Evolutionary conservation across 371 early-diverging fungal genomes (phyloP).

Genomic region (Mucor velutinosus): DNA sequence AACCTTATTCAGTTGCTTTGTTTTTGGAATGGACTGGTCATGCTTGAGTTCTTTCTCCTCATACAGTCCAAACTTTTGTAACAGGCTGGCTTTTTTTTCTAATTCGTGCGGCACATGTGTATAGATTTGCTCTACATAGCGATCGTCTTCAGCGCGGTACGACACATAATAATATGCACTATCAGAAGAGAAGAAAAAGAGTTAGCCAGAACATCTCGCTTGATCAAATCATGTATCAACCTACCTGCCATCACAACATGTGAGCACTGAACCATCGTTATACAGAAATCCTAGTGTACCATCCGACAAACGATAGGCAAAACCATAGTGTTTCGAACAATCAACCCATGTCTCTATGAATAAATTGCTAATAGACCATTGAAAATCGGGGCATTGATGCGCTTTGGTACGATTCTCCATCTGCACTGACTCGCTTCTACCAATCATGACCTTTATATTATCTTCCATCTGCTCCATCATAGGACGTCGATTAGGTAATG

Average conservation of each 20-base stretch:
- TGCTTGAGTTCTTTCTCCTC: slow-evolving; percentile 11
- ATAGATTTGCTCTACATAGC: slow-evolving; percentile 26
- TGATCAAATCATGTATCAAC: neutral
- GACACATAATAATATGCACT: slow-evolving; percentile 10
- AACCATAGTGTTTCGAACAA: slow-evolving; percentile 74
- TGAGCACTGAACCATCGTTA: slow-evolving; percentile 78
- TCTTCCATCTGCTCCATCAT: slow-evolving; percentile 22
- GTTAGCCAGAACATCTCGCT: neutral
- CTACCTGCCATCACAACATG: slow-evolving; percentile 53
- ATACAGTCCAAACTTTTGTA: slow-evolving; percentile 5
- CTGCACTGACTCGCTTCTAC: neutral
- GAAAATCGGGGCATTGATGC: neutral
- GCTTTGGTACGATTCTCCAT: neutral
- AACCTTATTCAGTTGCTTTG: slow-evolving; percentile 20
- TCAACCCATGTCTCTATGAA: slow-evolving; percentile 83
- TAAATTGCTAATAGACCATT: slow-evolving; percentile 27
- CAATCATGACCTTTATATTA: slow-evolving; percentile 15
- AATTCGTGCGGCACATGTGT: slow-evolving; percentile 7
- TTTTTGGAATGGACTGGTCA: slow-evolving; percentile 19
- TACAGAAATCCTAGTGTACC: slow-evolving; percentile 83
- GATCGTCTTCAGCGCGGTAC: neutral
- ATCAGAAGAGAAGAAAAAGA: neutral
- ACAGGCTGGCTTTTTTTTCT: slow-evolving; percentile 7
- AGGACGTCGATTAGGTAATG: slow-evolving; percentile 3
- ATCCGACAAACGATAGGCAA: slow-evolving; percentile 83